Evolutionary conservation across 179 eudicot species (phyloP).

Genomic region (Beta corolliflora): DNA sequence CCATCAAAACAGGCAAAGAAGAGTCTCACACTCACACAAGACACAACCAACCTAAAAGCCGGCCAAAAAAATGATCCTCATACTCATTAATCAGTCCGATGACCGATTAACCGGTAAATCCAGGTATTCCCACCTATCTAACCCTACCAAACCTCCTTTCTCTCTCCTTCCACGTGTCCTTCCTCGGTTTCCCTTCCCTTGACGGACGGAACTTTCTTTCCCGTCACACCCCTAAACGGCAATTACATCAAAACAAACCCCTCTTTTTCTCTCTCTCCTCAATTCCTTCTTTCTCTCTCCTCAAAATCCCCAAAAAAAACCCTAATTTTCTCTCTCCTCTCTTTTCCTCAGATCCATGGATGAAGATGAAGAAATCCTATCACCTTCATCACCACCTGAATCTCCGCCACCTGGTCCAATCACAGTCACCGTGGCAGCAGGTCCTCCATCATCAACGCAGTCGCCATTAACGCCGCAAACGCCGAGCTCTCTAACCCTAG

Average conservation of each 20-base stretch:
- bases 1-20: constrained; percentile 17
- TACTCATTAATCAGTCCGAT: constrained; percentile 17
- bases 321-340: constrained; percentile 34
- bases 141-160: neutral
- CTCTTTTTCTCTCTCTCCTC: constrained; percentile 2
- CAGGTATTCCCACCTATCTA: neutral
- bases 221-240: constrained; percentile 32
- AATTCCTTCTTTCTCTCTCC: neutral
- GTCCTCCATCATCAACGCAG: constrained; percentile 20
- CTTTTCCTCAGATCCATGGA: constrained; percentile 46
- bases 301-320: constrained; percentile 20
- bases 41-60: constrained; percentile 4
- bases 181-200: constrained; percentile 5
- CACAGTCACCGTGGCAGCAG: constrained; percentile 61
- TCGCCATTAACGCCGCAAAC: constrained; percentile 21
- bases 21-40: neutral
- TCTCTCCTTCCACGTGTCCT: constrained; percentile 45
- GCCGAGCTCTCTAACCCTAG: constrained; percentile 47
- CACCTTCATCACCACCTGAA: constrained; percentile 42
- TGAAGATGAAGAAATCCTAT: constrained; percentile 64
- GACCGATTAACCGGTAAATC: constrained; percentile 30
- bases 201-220: constrained; percentile 24
- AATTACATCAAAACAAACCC: neutral
- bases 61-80: constrained; percentile 12
- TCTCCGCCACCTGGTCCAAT: constrained; percentile 48